Evolutionary conservation across 164 flowering plant species (phyloP).

Genomic region (Liriodendron chinense): DNA sequence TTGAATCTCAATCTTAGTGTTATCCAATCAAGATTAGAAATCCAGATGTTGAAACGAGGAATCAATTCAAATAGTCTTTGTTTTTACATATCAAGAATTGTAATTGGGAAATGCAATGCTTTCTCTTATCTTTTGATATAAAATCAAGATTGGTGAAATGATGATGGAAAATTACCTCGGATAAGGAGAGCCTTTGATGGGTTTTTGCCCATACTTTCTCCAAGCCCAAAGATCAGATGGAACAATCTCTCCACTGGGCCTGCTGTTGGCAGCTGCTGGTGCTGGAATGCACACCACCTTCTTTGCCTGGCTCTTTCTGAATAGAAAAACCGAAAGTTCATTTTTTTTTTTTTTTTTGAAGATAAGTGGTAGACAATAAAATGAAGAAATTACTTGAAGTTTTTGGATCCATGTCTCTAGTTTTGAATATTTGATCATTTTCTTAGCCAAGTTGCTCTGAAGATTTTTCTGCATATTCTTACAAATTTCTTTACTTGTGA

Average conservation of each 20-base stretch:
- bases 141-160: neutral
- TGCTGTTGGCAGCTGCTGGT: slow-evolving; percentile 67
- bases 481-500: too few species aligned
- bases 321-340: neutral
- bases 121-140: neutral
- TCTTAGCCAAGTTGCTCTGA: too few species aligned
- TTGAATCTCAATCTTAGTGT: neutral
- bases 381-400: neutral
- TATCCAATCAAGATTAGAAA: neutral
- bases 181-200: slow-evolving; percentile 97
- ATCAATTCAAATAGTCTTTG: neutral
- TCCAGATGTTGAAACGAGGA: neutral
- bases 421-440: too few species aligned
- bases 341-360: too few species aligned
- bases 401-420: neutral
- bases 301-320: slow-evolving; percentile 84
- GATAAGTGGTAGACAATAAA: too few species aligned
- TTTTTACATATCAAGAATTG: neutral
- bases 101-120: neutral
- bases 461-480: too few species aligned
- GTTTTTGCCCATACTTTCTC: slow-evolving; percentile 97
- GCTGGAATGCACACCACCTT: slow-evolving; percentile 95
- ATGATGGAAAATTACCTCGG: slow-evolving; percentile 60
- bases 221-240: slow-evolving; percentile 98
- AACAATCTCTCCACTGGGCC: slow-evolving; percentile 80